A percentile compares a stretch with the other conserved stretches of the same genome.
phyloP scores from a whole-genome alignment of 257 asterid species.

The Solanum clarkiae region DNA sequence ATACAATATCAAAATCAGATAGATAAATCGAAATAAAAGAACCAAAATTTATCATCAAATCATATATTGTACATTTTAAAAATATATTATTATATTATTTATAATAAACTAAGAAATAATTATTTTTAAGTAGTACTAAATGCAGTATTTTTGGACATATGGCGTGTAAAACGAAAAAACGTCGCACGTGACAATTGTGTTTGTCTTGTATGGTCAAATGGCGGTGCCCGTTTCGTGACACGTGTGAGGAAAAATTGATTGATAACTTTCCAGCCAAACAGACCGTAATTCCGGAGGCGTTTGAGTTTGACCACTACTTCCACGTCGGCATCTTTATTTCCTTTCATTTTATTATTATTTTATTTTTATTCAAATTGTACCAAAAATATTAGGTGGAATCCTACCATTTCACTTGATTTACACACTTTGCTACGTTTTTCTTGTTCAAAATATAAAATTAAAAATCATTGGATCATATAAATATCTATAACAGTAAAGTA shows the following conservation, averaged over 20 bases:
- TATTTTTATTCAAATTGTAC: not conserved
- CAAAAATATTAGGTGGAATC: not conserved
- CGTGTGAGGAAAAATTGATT: slow-evolving; percentile 6
- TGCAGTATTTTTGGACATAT: not conserved
- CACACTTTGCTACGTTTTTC: not conserved
- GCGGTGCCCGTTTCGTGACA: slow-evolving; percentile 14
- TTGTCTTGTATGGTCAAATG: slow-evolving; percentile 12
- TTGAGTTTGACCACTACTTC: not conserved
- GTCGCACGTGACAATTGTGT: slow-evolving; percentile 17
- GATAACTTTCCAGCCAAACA: not conserved
- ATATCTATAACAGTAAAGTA: not conserved
- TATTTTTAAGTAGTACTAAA: too few relatives aligned
- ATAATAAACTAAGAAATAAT: too few relatives aligned
- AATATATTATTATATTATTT: too few relatives aligned
- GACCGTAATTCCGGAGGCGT: not conserved
- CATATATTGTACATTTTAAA: too few relatives aligned
- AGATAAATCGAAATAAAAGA: too few relatives aligned
- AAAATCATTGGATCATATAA: not conserved
- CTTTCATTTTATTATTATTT: not conserved
- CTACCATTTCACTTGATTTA: not conserved
- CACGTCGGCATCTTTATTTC: not conserved
- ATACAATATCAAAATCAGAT: too few relatives aligned
- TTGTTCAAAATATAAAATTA: not conserved
- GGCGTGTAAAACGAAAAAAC: not conserved
- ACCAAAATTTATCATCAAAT: too few relatives aligned